Percentiles rank a stretch among this genome's conserved stretches.
phyloP scores from a whole-genome alignment of 2,329 filamentous ascomycete genomes.

The Alternaria sp. region DNA sequence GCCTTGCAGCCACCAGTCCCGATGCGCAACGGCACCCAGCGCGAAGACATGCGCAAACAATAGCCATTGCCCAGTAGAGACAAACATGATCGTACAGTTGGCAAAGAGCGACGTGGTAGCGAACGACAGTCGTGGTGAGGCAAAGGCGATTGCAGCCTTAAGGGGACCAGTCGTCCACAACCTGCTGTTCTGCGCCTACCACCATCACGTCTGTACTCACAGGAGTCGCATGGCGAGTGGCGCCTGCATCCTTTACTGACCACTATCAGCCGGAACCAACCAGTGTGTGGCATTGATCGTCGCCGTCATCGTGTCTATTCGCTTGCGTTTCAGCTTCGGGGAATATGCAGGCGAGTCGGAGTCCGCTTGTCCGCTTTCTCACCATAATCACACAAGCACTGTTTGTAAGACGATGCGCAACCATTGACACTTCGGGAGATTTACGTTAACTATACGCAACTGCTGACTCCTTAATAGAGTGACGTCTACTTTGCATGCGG shows the following conservation, averaged over 20 bases:
- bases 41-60: conserved; percentile 11
- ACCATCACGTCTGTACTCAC: neutral
- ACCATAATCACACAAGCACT: neutral
- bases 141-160: neutral
- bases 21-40: conserved; percentile 10
- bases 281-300: conserved; percentile 1
- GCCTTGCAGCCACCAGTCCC: conserved; percentile 29
- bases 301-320: conserved; percentile 13
- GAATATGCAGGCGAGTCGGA: neutral
- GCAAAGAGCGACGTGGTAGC: neutral
- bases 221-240: conserved; percentile 3
- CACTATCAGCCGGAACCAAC: conserved; percentile 9
- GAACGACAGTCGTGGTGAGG: neutral
- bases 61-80: conserved; percentile 5
- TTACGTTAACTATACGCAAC: neutral
- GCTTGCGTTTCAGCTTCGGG: conserved; percentile 20
- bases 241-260: conserved; percentile 1
- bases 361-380: neutral
- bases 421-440: neutral
- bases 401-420: neutral
- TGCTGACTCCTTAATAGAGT: too few relatives aligned
- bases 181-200: neutral
- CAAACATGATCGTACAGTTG: conserved; percentile 9
- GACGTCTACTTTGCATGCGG: neutral
- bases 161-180: neutral